phyloP scores from a whole-genome alignment of 176 grass and related monocot species.

The Chrysopogon serrulatus region DNA sequence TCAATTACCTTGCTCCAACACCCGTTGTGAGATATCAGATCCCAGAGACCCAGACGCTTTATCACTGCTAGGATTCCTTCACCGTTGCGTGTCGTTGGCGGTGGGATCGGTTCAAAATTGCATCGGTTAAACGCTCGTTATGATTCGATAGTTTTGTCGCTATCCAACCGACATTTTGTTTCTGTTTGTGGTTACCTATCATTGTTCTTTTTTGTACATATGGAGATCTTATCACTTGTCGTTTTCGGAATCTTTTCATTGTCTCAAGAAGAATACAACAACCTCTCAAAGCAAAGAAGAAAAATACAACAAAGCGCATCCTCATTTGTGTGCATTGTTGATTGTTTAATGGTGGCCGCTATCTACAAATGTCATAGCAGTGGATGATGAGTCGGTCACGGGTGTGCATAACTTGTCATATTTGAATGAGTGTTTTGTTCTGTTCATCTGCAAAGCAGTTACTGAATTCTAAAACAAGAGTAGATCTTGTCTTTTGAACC shows the following conservation, averaged over 20 bases:
- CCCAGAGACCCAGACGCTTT: background rate
- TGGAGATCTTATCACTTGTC: background rate
- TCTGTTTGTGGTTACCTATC: background rate
- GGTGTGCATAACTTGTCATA: background rate
- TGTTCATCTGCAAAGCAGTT: background rate
- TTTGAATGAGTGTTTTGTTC: background rate
- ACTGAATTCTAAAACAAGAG: background rate
- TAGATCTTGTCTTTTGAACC: background rate
- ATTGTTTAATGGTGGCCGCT: background rate
- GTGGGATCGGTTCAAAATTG: background rate
- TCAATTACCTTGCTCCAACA: background rate
- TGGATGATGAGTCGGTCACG: background rate
- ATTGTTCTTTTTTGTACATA: background rate
- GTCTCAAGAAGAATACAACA: background rate
- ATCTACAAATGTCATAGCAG: background rate
- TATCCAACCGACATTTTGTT: background rate
- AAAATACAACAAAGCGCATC: background rate
- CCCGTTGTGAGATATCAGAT: slow-evolving; percentile 9
- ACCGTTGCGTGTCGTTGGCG: background rate
- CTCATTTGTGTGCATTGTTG: background rate
- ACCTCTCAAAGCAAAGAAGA: background rate
- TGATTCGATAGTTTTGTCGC: background rate
- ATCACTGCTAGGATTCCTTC: background rate
- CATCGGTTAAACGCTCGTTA: background rate
- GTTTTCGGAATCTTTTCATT: background rate